Base-by-base conservation (phyloP, 2,329 filamentous ascomycete species). In the Cytospora piceae region DNA sequence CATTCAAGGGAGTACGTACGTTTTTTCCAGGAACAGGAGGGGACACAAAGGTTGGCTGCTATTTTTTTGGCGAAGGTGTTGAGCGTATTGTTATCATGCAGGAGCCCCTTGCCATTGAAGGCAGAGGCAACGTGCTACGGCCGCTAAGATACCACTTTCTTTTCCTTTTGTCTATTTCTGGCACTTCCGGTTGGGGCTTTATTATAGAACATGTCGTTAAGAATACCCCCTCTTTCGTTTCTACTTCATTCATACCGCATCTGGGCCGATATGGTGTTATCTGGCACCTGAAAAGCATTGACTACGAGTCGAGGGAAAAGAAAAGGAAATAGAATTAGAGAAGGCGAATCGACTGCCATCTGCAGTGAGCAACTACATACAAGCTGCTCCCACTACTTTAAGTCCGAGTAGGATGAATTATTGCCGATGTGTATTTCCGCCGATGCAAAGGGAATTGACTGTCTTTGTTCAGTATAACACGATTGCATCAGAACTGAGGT, bases 101-200 rank as follows among this genome's bases (percentile, higher is more conserved):
- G 46, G 46, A 24, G 46, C 46, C 39, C 24, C 22, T 24, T 49
- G 46, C n/a, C 53, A 63, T 55, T 24, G n/a, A 57, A 53, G 20
- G 56, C 49, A 55, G 61, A 29, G 34, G 39, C 22, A 27, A 42
- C 54, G 57, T 56, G 58, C 55, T 54, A 65, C 37, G 62, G 54
- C 63, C 58, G 37, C 53, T 29, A 55, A 67, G 65, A 67, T 65
- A 67, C 66, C 66, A 65, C 59, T 64, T 61, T 46, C 32, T 39
- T 51, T 42, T 32, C 49, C 24, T 64, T 60, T 22, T 37, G 32
- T 52, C 22, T 57, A 29, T 32, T 29, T 55, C 57, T 57, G 37
- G 56, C 51, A 54, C 34, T 58, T 17, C 37, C 27, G n/a, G 32
- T 51, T 54, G 3, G 52, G 20, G 52, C 27, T 61, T 39, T 27